Conservation (phyloP, 805 yeast species). For the Wickerhamiella sergipiensis region DNA sequence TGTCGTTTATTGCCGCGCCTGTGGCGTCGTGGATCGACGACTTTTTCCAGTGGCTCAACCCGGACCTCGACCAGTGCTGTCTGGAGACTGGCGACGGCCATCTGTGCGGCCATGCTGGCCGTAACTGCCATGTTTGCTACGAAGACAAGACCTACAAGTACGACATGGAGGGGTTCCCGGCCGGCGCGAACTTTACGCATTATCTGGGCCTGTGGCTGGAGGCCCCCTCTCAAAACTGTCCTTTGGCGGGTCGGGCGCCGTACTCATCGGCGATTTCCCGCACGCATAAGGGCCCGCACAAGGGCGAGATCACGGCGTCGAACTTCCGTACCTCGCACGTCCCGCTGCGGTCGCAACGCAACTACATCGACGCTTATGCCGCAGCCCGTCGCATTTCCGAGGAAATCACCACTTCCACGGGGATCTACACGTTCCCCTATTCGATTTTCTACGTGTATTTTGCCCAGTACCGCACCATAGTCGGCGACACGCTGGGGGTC, state of each 20-base stretch:
- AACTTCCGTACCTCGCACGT: slow-evolving; percentile 62
- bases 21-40: slow-evolving; percentile 91
- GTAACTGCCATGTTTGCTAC: slow-evolving; percentile 65
- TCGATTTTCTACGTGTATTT: slow-evolving; percentile 89
- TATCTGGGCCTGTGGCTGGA: slow-evolving; percentile 73
- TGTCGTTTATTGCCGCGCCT: slow-evolving; percentile 65
- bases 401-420: slow-evolving; percentile 30
- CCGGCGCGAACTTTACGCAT: slow-evolving; percentile 53
- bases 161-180: slow-evolving; percentile 68
- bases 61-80: slow-evolving; percentile 77
- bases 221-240: slow-evolving; percentile 79
- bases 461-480: slow-evolving; percentile 67
- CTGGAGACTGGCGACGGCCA: slow-evolving; percentile 27
- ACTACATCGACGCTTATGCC: slow-evolving; percentile 68
- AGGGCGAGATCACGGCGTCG: slow-evolving; percentile 9
- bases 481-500: slow-evolving; percentile 36
- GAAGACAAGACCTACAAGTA: slow-evolving; percentile 45
- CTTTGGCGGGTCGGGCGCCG: slow-evolving; percentile 91
- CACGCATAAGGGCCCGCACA: slow-evolving; percentile 35
- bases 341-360: slow-evolving; percentile 70
- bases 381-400: slow-evolving; percentile 54
- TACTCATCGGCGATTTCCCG: slow-evolving; percentile 44
- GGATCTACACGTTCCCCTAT: slow-evolving; percentile 64
- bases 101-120: slow-evolving; percentile 15
- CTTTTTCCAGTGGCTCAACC: slow-evolving; percentile 74